Base-by-base conservation (phyloP, 148 eudicot genomes). In the Vaccinium vitisidaea region DNA sequence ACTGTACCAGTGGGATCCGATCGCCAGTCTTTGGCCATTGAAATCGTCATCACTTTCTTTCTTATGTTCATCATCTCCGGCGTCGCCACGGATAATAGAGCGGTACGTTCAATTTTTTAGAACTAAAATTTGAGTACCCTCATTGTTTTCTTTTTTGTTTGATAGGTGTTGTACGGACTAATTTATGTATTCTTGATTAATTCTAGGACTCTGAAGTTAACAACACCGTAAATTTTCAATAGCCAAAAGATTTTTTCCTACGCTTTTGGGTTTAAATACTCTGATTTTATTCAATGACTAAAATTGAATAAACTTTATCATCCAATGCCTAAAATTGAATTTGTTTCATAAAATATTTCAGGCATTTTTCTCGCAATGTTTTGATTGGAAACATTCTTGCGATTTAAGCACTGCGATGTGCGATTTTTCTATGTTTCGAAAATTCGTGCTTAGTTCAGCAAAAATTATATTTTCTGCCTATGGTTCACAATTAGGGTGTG, bases 31-130 rank as follows among this genome's bases (percentile, higher is more conserved):
- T 81, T 96, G 0, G 90, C 83, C 23, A 89, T 92, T 11, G 99
- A 96, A 84, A 92, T 96, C 39, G 52, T 96, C 84, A 90, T 92
- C 59, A 87, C 95, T 21, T 96, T 96, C 86, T 89, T 94, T 63
- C 84, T 96, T 39, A 93, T 96, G 98, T 96, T 96, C 49, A 93
- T 92, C 69, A 84, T 96, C 21, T 96, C 92, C 6, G 98, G 95
- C 5, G 98, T 93, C 10, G 89, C 91, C 0, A 93, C 97, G 2
- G 99, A 96, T 83, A 83, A 65, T 53, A 82, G 95, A 76, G 94
- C 99, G n/a, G 99, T 96, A 86, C 54, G 92, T 89, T 9, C 1
- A 7, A 69, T 27, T 3, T 11, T 27, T 4, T 25, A 4, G 1
- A 12, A 67, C 36, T 67, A 25, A n/a, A n/a, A 6, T 61, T 11